Conservation (phyloP, 139 green algal species). For the Chlorella ohadii region DNA sequence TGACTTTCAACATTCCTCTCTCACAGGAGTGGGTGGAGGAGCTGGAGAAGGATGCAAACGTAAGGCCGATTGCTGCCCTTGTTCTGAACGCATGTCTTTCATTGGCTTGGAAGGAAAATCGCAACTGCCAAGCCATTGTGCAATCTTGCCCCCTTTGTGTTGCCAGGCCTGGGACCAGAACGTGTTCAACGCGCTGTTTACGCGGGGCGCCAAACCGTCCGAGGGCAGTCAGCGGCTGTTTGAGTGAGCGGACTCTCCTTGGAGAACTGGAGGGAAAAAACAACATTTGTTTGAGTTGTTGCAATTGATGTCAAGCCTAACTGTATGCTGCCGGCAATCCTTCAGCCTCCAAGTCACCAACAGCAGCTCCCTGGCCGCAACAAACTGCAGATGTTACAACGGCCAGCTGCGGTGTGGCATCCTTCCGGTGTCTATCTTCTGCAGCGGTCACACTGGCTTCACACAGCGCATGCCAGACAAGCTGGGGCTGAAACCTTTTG, state of each 20-base stretch:
- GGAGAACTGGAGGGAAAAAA: too few relatives aligned
- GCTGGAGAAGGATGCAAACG: slow-evolving; percentile 76
- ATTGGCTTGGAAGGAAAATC: too few relatives aligned
- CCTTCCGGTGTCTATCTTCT: slow-evolving; percentile 44
- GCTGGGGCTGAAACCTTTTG: slow-evolving; percentile 38
- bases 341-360: too few relatives aligned
- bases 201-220: slow-evolving; percentile 8
- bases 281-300: too few relatives aligned
- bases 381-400: slow-evolving; percentile 20
- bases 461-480: slow-evolving; percentile 29
- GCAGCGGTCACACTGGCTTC: slow-evolving; percentile 50
- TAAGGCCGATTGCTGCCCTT: slow-evolving; percentile 10
- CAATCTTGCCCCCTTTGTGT: too few relatives aligned
- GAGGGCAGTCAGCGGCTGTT: slow-evolving; percentile 34
- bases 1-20: too few relatives aligned
- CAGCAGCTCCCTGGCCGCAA: too few relatives aligned
- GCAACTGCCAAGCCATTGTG: too few relatives aligned
- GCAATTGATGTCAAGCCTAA: too few relatives aligned
- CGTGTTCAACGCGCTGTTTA: slow-evolving; percentile 90
- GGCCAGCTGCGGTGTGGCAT: slow-evolving; percentile 35
- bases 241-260: slow-evolving; percentile 42
- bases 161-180: slow-evolving; percentile 87
- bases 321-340: too few relatives aligned
- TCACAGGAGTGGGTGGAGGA: slow-evolving; percentile 61
- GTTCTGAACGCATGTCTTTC: too few relatives aligned